A percentile compares a stretch with the other conserved stretches of the same genome.
Conservation (phyloP, 441 rosid species). For the Syzygium syzygioides region DNA sequence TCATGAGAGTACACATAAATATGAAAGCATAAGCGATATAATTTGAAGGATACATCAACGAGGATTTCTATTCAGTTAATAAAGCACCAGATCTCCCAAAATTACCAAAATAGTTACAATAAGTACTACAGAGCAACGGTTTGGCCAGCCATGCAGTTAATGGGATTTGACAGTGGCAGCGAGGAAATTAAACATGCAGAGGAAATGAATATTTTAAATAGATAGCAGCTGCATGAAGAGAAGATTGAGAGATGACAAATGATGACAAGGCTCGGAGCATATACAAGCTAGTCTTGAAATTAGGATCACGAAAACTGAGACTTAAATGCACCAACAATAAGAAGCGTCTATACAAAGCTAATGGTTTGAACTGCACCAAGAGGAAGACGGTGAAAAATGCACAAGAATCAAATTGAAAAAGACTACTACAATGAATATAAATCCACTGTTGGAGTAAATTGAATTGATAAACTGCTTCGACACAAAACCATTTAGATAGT, state of each 20-base stretch:
- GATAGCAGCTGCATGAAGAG: not conserved
- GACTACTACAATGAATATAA: not conserved
- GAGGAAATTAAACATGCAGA: not conserved
- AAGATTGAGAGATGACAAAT: not conserved
- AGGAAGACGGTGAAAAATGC: not conserved
- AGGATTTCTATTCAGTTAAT: not conserved
- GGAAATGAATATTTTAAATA: not conserved
- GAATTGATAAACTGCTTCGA: not conserved
- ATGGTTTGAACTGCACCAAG: not conserved
- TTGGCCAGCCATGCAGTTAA: not conserved
- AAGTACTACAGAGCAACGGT: not conserved
- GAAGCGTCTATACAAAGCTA: not conserved
- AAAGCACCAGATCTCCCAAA: not conserved
- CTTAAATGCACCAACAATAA: not conserved
- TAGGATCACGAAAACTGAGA: not conserved
- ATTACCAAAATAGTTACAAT: not conserved
- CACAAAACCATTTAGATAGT: not conserved
- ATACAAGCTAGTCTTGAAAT: not conserved
- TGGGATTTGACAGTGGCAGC: not conserved
- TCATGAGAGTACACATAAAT: constrained; percentile 11
- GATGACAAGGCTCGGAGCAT: not conserved
- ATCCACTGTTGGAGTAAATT: not conserved
- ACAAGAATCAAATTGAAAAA: not conserved
- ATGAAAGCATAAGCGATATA: not conserved
- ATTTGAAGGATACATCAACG: not conserved